phyloP scores from a whole-genome alignment of 2,329 filamentous ascomycete species.

The Saccharata proteae region DNA sequence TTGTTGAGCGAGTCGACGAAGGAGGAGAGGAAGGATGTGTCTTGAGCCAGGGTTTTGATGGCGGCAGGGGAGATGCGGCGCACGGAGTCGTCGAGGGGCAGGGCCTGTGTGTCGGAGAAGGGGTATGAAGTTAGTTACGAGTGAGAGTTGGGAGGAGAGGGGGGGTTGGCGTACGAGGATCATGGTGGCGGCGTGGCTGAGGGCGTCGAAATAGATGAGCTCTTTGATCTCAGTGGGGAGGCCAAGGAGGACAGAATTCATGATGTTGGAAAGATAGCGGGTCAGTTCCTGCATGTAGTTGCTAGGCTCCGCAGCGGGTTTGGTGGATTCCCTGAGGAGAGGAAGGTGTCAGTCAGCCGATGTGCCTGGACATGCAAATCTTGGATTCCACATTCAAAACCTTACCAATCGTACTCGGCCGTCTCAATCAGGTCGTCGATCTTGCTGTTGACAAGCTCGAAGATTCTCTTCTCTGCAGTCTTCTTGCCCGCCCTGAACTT shows the following conservation, averaged over 20 bases:
- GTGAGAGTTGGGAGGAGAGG: not conserved
- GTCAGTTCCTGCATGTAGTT: constrained; percentile 95
- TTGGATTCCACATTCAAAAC: not conserved
- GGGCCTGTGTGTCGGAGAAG: constrained; percentile 42
- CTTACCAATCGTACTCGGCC: constrained; percentile 87
- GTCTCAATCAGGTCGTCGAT: constrained; percentile 96
- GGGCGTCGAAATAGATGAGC: constrained; percentile 92
- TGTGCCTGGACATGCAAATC: not conserved
- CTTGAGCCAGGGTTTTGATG: constrained; percentile 65
- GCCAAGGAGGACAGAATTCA: constrained; percentile 85
- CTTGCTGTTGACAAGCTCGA: constrained; percentile 96
- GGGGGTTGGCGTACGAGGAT: constrained; percentile 52
- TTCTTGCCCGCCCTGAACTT: constrained; percentile 86
- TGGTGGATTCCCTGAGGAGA: constrained; percentile 9
- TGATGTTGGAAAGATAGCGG: constrained; percentile 85
- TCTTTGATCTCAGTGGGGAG: constrained; percentile 95
- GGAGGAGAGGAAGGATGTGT: constrained; percentile 69
- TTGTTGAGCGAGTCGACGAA: constrained; percentile 85
- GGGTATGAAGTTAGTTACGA: constrained; percentile 2
- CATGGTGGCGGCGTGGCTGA: constrained; percentile 78
- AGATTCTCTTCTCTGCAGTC: constrained; percentile 91
- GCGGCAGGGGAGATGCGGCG: constrained; percentile 80
- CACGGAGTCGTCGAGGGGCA: constrained; percentile 68
- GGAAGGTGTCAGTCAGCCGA: too few relatives aligned
- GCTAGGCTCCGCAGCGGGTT: constrained; percentile 58